Percentiles rank a stretch among this genome's conserved stretches.
phyloP scores from a whole-genome alignment of 768 basidiomycete species.

The Leucosporidium yakuticum region DNA sequence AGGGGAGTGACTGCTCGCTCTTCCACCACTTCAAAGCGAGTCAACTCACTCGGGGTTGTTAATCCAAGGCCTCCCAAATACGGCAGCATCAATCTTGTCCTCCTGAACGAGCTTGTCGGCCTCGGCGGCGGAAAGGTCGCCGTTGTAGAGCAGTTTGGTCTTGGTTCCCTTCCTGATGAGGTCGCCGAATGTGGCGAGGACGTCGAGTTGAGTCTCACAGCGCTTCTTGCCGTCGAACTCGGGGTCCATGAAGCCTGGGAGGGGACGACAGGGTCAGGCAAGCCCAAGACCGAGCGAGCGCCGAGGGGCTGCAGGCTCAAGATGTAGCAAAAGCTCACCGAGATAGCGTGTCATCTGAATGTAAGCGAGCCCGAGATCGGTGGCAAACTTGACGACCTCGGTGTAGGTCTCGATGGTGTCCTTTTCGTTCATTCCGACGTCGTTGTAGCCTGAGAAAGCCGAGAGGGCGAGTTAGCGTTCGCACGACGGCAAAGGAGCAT shows the following conservation, averaged over 20 bases:
- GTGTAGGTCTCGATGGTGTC: conserved; percentile 15
- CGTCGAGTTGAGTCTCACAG: conserved; percentile 47
- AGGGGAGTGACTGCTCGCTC: too few species aligned
- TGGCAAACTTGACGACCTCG: neutral
- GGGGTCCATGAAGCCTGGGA: conserved; percentile 4
- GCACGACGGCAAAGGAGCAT: too few species aligned
- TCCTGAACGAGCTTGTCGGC: conserved; percentile 45
- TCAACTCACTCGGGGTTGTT: neutral
- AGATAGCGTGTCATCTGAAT: conserved; percentile 6
- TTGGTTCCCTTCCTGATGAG: conserved; percentile 42
- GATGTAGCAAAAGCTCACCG: neutral
- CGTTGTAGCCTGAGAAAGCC: neutral
- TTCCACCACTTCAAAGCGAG: too few species aligned
- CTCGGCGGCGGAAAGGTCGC: conserved; percentile 45
- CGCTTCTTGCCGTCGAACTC: conserved; percentile 21
- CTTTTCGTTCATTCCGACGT: conserved; percentile 10
- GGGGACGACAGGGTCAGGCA: neutral
- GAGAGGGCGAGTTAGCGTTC: neutral
- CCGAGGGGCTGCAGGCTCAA: too few species aligned
- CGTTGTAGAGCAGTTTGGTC: conserved; percentile 47
- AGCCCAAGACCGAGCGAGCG: too few species aligned
- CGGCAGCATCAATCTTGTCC: conserved; percentile 45
- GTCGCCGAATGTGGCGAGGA: conserved; percentile 45
- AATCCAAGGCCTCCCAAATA: conserved; percentile 42
- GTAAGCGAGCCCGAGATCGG: neutral